Evolutionary conservation across 148 eudicot genomes (phyloP), one percentile per base, ranked within the genome.

Genomic region (Linanthus parryae): DNA sequence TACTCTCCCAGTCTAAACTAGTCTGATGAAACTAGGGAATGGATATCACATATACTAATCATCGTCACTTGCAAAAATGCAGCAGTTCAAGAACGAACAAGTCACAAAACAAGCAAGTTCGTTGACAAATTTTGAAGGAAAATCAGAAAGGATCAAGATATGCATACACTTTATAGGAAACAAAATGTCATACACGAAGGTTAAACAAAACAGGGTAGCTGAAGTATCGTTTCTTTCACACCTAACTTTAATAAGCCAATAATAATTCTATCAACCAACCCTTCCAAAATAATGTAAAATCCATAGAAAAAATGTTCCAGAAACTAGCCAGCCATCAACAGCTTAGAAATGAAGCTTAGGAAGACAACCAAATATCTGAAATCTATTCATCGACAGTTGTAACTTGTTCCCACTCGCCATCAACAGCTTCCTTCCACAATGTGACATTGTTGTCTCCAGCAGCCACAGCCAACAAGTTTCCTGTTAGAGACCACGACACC

Each of bases 401-500:
- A 42, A 82, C 90, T 61, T 79, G 90, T 44, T 79, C 73, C 97
- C 97, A 89, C 55, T 77, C 87, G 47, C 97, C 97, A 65, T 82
- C 97, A 18, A 82, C 94, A 13, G 80, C 87, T 73, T 88, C 97
- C 56, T 89, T 89, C 97, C 97, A 89, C 66, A 89, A 53, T 2
- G 87, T 77, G 39, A 85, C 85, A 43, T 69, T 68, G 48, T 82
- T 89, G 63, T 82, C 84, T 37, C 97, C 97, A 41, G 85, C 85
- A 33, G 97, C 94, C 48, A 89, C 90, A n/a, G 97, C 94, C 80
- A 88, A 67, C 62, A 88, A 63, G 60, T 89, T 89, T 24, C 97
- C 97, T 0, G 97, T 82, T 59, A 89, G 66, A 28, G 97, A 89
- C 97, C 94, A 85, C 2, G 97, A 89, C 17, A 89, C 90, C 68